phyloP scores from a whole-genome alignment of 495 filamentous ascomycete genomes.

The Usnea hakonensis region DNA sequence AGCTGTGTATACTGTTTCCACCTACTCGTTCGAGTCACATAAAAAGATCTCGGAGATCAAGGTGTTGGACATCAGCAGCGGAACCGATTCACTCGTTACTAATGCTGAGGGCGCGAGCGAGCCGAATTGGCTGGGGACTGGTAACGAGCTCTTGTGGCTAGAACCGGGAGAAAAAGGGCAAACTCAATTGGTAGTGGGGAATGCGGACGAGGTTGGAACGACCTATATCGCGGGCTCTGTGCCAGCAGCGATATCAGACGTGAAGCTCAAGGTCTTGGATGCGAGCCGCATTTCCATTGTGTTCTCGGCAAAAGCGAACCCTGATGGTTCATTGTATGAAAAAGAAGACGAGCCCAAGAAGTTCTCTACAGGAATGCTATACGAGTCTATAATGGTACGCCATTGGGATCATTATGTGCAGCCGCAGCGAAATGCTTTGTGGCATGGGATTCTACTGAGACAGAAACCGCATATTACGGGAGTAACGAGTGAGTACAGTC shows the following conservation, averaged over 20 bases:
- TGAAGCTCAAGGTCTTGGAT: conserved; percentile 59
- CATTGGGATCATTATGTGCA: conserved; percentile 56
- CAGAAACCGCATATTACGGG: conserved; percentile 32
- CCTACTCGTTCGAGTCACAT: conserved; percentile 79
- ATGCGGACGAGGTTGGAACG: conserved; percentile 46
- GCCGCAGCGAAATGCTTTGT: conserved; percentile 64
- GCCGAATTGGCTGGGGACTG: conserved; percentile 66
- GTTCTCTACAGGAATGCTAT: conserved; percentile 44
- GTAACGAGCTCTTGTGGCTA: conserved; percentile 58
- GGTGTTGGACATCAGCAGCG: conserved; percentile 61
- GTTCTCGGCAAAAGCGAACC: conserved; percentile 50
- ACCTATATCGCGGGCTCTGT: conserved; percentile 58
- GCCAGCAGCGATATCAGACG: conserved; percentile 59
- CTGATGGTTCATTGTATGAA: conserved; percentile 51
- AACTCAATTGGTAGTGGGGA: conserved; percentile 55
- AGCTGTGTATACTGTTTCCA: conserved; percentile 64
- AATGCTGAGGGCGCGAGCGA: conserved; percentile 56
- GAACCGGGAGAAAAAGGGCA: conserved; percentile 55
- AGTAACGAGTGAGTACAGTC: conserved; percentile 37
- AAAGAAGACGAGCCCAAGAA: conserved; percentile 47
- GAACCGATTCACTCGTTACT: conserved; percentile 57
- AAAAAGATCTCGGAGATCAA: conserved; percentile 66
- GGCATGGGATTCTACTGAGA: conserved; percentile 57
- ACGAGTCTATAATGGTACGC: conserved; percentile 50
- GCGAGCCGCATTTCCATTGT: conserved; percentile 62